Conservation (phyloP, 495 filamentous ascomycete genomes). For the Penicillium angulare region DNA sequence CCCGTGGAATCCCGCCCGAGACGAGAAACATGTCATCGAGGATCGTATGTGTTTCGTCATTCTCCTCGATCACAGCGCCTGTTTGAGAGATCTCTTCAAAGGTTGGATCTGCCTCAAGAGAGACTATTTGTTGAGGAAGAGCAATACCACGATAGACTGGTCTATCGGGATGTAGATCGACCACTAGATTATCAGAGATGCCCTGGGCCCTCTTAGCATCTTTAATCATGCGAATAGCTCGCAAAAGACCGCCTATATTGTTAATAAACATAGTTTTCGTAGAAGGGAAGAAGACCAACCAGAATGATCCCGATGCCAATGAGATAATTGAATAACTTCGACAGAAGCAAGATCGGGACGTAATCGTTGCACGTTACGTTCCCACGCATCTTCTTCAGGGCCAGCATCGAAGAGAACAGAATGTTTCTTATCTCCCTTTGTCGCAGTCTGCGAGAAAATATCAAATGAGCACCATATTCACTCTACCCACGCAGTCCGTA, state of each 20-base stretch:
- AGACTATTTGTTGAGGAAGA: conserved; percentile 42
- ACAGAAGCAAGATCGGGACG: conserved; percentile 59
- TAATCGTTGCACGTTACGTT: conserved; percentile 52
- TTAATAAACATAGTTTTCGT: neutral
- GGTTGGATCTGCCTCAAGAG: conserved; percentile 56
- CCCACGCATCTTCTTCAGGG: conserved; percentile 56
- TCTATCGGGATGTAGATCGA: conserved; percentile 56
- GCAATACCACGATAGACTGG: conserved; percentile 55
- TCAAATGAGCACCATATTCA: neutral
- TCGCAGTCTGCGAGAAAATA: conserved; percentile 44
- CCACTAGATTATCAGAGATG: conserved; percentile 29
- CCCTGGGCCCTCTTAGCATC: conserved; percentile 39
- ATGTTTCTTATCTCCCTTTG: conserved; percentile 47
- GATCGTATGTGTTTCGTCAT: conserved; percentile 46
- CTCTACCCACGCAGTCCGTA: no score
- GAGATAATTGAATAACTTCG: conserved; percentile 72
- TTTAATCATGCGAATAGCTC: conserved; percentile 47
- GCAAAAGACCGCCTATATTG: conserved; percentile 44
- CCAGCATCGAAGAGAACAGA: conserved; percentile 61
- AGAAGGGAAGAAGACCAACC: conserved; percentile 18
- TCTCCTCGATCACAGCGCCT: conserved; percentile 47
- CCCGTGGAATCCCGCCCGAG: conserved; percentile 57
- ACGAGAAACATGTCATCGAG: conserved; percentile 57
- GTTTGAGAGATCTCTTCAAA: conserved; percentile 51
- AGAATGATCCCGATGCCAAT: conserved; percentile 65